Evolutionary conservation across 306 rosid genomes (phyloP).

Genomic region (Ormosia emarginata): DNA sequence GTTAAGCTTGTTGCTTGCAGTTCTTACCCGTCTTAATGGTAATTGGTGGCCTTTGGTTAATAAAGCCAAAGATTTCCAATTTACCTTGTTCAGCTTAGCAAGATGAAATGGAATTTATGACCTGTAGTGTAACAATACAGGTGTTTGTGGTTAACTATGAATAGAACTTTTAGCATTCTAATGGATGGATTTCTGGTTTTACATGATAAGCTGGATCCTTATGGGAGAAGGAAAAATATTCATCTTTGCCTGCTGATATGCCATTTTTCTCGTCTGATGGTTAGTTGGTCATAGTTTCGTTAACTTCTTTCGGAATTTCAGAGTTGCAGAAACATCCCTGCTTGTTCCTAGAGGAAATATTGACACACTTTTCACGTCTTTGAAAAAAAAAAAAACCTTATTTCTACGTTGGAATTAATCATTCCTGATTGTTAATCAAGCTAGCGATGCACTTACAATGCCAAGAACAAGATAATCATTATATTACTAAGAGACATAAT

Average conservation of each 20-base stretch:
- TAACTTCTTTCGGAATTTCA: not conserved
- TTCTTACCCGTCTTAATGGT: not conserved
- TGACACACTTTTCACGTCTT: not conserved
- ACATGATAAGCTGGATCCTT: not conserved
- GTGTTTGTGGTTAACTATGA: not conserved
- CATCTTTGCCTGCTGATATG: not conserved
- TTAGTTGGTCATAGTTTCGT: not conserved
- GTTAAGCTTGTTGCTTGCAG: not conserved
- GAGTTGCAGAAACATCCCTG: not conserved
- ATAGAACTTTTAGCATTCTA: not conserved
- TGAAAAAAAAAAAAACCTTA: not conserved
- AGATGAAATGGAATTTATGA: not conserved
- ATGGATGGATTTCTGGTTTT: not conserved
- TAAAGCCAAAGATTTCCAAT: not conserved
- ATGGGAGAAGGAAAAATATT: not conserved
- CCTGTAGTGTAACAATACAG: not conserved
- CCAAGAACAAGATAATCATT: not conserved
- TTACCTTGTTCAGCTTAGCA: not conserved
- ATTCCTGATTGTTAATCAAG: not conserved
- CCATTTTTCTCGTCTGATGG: not conserved
- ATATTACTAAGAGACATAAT: not conserved
- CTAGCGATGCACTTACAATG: not conserved
- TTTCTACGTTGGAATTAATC: not conserved
- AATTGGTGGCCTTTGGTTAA: not conserved
- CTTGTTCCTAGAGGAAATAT: not conserved